These are phyloP conservation scores for Colletotrichum tanaceti DNA, from an alignment of 2,329 filamentous ascomycete species.

Conservation along the genomic window DNA sequence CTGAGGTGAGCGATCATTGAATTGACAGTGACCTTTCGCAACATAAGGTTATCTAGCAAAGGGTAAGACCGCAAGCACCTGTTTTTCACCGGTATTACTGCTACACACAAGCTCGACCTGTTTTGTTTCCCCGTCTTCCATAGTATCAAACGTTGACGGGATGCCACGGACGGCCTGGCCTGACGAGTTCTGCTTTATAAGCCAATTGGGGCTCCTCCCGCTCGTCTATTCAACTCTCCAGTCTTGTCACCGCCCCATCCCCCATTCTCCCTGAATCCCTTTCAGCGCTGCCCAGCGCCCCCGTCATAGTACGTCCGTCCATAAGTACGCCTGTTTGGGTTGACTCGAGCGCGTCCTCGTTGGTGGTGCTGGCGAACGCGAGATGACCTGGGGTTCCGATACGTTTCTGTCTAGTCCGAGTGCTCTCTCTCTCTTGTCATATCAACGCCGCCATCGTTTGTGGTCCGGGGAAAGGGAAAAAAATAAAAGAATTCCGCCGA, in stretches of 20 bases:
- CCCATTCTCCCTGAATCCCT: no score
- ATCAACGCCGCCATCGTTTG: not conserved
- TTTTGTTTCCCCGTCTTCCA: not conserved
- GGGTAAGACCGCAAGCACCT: not conserved
- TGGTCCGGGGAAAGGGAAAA: no score
- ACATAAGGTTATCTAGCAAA: not conserved
- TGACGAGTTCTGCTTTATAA: not conserved
- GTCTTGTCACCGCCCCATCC: no score
- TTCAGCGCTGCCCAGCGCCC: no score
- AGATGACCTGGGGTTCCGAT: not conserved
- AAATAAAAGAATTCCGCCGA: no score
- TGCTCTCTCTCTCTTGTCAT: no score
- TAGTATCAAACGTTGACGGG: conserved; percentile 9
- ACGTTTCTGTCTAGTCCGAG: not conserved
- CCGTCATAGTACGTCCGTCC: no score
- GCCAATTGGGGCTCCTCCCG: conserved; percentile 5
- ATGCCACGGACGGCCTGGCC: not conserved
- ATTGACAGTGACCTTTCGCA: no score
- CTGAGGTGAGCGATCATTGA: no score
- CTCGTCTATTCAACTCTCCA: not conserved
- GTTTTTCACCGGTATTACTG: not conserved
- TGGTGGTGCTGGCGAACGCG: not conserved
- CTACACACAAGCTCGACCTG: not conserved
- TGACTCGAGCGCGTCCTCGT: not conserved
- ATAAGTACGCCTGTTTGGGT: conserved; percentile 1